Evolutionary conservation across 2,329 filamentous ascomycete species (phyloP).

Genomic region (Paracamarosporium sp.): DNA sequence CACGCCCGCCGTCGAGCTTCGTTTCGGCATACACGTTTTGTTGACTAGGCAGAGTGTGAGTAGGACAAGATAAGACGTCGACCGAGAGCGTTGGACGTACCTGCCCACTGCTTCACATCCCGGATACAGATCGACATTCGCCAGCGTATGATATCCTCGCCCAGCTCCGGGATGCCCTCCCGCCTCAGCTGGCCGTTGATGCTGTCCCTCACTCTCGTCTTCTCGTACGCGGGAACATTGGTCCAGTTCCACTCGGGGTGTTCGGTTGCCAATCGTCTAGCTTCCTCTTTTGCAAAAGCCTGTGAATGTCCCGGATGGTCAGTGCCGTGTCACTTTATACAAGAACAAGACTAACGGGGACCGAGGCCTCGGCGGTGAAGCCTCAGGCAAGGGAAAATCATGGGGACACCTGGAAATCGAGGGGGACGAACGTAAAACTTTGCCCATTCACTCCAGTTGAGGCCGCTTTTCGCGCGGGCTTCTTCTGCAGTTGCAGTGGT

Average conservation of each 20-base stretch:
- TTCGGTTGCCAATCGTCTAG: slow-evolving; percentile 1
- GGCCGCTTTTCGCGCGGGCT: slow-evolving; percentile 5
- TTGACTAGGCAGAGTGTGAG: neutral
- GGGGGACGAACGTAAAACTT: slow-evolving; percentile 3
- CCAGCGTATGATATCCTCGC: slow-evolving; percentile 7
- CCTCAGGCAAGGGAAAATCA: neutral
- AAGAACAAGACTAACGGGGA: neutral
- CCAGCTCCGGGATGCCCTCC: slow-evolving; percentile 4
- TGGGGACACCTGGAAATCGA: neutral
- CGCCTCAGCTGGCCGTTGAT: slow-evolving; percentile 3
- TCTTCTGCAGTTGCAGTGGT: slow-evolving; percentile 8
- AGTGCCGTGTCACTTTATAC: neutral
- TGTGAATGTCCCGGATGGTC: neutral
- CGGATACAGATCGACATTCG: slow-evolving; percentile 7
- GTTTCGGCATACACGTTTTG: slow-evolving; percentile 3
- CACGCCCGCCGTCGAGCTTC: neutral
- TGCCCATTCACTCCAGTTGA: slow-evolving; percentile 4
- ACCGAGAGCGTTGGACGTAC: neutral
- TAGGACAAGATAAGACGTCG: neutral
- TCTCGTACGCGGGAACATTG: slow-evolving; percentile 7
- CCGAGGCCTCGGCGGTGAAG: neutral
- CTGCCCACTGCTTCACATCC: slow-evolving; percentile 7
- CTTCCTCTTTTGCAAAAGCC: slow-evolving; percentile 7
- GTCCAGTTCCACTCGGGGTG: slow-evolving; percentile 10
- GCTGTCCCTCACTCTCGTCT: neutral